Evolutionary conservation across 2,329 filamentous ascomycete species (phyloP), one percentile per base, ranked within the genome.

Genomic region (Aspergillus transmontanensis): DNA sequence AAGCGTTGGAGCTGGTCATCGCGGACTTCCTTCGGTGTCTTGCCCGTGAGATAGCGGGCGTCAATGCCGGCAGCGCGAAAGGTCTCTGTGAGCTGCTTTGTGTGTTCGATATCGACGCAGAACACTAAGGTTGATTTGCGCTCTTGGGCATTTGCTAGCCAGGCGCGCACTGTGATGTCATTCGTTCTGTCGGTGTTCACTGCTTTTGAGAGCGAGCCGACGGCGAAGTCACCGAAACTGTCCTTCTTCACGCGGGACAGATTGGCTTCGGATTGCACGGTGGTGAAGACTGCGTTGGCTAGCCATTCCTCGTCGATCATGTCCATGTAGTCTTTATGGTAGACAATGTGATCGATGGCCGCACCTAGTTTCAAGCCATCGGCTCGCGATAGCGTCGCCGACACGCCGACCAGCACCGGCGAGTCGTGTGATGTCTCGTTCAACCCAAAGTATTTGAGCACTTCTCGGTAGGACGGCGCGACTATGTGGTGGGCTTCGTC

Each of bases 401-500:
- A 97, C 3, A 99, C 94, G 6, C 95, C 95, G 14, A 99, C 90
- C 16, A 99, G 82, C 21, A 88, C 86, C 0, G 92, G 90, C 14
- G 85, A 83, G 41, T 75, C 64, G 4, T 78, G 68, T 66, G 80
- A 82, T 57, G 79, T 71, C 60, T 87, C 78, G 14, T 83, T 81
- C 67, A 96, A 84, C 0, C 89, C 87, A 75, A 99, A 96, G 76
- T 98, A 88, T n/a, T 85, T 82, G 55, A 99, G 81, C 0, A 89
- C 85, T 48, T 86, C 84, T 65, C 96, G 83, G 73, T 98, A 98
- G 9, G 89, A 88, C 2, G 87, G 84, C 0, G 95, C 91, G 51
- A 97, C 94, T 59, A 98, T 96, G 77, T 99, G 95, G 76, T 99
- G 95, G 5, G 94, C 95, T 79, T 99, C 95, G 68, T 99, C 95